Percentiles rank a stretch among this genome's conserved stretches.
Evolutionary conservation across 306 rosid genomes (phyloP).

Genomic region (Arachis hypogaea): DNA sequence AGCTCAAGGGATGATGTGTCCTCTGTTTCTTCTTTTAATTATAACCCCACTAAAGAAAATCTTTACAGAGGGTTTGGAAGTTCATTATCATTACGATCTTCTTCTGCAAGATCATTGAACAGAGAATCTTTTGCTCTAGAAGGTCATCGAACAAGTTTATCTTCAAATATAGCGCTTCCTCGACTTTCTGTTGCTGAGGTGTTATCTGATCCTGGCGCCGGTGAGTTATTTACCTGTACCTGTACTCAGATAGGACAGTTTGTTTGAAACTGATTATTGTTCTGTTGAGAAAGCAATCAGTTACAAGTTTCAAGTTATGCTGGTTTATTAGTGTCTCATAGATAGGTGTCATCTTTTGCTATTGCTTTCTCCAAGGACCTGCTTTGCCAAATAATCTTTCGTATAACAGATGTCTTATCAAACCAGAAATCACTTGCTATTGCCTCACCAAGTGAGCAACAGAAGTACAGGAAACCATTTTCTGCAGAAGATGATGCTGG

Average conservation of each 20-base stretch:
- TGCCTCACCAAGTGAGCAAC: constrained; percentile 65
- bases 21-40: constrained; percentile 93
- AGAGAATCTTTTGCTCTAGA: constrained; percentile 58
- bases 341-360: constrained; percentile 6
- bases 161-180: constrained; percentile 73
- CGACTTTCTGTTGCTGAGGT: constrained; percentile 83
- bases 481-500: constrained; percentile 68
- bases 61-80: constrained; percentile 78
- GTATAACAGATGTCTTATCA: constrained; percentile 62
- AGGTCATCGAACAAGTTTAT: constrained; percentile 73
- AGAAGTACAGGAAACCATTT: constrained; percentile 54
- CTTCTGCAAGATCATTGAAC: constrained; percentile 68
- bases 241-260: constrained; percentile 20
- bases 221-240: constrained; percentile 50
- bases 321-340: constrained; percentile 17
- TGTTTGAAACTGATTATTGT: constrained; percentile 3
- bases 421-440: constrained; percentile 55
- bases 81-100: constrained; percentile 79
- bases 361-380: constrained; percentile 26
- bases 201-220: constrained; percentile 60
- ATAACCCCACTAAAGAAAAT: constrained; percentile 72
- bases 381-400: constrained; percentile 42
- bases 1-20: constrained; percentile 94
- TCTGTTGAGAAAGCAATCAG: constrained; percentile 26
- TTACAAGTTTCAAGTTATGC: constrained; percentile 1